Conservation (phyloP, 2,329 filamentous ascomycete species). For the Exophiala spinifera region DNA sequence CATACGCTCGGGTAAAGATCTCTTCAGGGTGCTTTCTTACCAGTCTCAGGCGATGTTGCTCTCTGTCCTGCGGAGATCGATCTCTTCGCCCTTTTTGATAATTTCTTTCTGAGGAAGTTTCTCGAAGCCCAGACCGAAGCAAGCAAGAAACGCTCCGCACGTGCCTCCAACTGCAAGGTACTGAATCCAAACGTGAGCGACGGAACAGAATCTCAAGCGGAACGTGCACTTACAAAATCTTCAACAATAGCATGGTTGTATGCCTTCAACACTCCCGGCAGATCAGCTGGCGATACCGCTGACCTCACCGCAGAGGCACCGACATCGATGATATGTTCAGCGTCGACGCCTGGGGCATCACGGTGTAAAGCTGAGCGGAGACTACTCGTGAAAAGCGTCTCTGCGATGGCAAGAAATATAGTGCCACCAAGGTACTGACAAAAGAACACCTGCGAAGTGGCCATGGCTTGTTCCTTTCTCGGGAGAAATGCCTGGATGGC, state of each 20-base stretch:
- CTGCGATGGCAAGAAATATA: conserved; percentile 25
- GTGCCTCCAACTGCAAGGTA: conserved; percentile 12
- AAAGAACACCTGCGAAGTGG: conserved; percentile 26
- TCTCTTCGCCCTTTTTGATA: background rate
- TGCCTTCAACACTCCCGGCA: conserved; percentile 13
- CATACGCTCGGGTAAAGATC: too few relatives aligned
- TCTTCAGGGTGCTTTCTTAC: conserved; percentile 32
- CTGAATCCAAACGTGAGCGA: background rate
- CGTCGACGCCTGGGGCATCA: conserved; percentile 15
- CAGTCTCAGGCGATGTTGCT: conserved; percentile 31
- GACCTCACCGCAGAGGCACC: conserved; percentile 23
- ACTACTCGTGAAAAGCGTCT: conserved; percentile 26
- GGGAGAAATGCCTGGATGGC: conserved; percentile 26
- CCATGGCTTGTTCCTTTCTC: conserved; percentile 24
- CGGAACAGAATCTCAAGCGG: background rate
- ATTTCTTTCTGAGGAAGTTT: conserved; percentile 8
- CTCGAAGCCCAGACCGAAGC: conserved; percentile 15
- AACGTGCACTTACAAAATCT: conserved; percentile 15
- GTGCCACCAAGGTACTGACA: conserved; percentile 28
- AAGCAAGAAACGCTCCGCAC: conserved; percentile 5
- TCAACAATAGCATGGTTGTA: conserved; percentile 22
- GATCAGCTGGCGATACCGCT: conserved; percentile 10
- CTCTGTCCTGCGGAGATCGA: background rate
- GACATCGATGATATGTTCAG: conserved; percentile 14
- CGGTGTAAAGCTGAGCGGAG: conserved; percentile 15